Evolutionary conservation across 257 asterid species (phyloP).

Genomic region (Nicotiana undulata): DNA sequence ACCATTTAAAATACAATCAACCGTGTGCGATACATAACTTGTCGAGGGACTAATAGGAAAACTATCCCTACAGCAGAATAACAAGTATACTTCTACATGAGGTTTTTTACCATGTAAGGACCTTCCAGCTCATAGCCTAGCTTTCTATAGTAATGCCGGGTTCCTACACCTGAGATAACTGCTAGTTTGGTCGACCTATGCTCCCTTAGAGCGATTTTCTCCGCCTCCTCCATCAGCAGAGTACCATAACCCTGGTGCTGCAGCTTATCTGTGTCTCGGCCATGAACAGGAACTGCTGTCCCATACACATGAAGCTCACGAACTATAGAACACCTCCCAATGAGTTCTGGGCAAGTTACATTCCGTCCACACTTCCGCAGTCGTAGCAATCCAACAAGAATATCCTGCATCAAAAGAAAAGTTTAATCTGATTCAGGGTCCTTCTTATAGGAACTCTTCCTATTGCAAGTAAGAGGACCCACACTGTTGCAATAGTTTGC

Average conservation of each 20-base stretch:
- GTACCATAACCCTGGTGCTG: slow-evolving; percentile 99
- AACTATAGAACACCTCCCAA: slow-evolving; percentile 85
- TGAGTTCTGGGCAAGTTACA: slow-evolving; percentile 79
- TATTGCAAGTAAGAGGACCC: background rate
- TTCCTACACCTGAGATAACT: slow-evolving; percentile 95
- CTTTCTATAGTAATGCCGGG: slow-evolving; percentile 92
- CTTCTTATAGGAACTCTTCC: background rate
- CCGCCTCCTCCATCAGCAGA: slow-evolving; percentile 92
- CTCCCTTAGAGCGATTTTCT: slow-evolving; percentile 66
- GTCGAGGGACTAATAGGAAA: background rate
- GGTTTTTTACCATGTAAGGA: slow-evolving; percentile 92
- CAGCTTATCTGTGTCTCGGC: slow-evolving; percentile 84
- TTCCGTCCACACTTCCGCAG: slow-evolving; percentile 78
- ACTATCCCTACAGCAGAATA: background rate
- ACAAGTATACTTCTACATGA: slow-evolving; percentile 12
- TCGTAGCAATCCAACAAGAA: slow-evolving; percentile 87
- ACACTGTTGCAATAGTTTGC: background rate
- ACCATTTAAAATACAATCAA: background rate
- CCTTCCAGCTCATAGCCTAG: slow-evolving; percentile 98
- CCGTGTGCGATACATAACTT: background rate
- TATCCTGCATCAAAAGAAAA: slow-evolving; percentile 47
- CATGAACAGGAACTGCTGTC: slow-evolving; percentile 97
- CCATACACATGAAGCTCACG: slow-evolving; percentile 96
- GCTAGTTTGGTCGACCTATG: slow-evolving; percentile 86
- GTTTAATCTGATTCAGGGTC: background rate